Base-by-base conservation (phyloP, 805 yeast species). In the Metschnikowia orientalis region DNA sequence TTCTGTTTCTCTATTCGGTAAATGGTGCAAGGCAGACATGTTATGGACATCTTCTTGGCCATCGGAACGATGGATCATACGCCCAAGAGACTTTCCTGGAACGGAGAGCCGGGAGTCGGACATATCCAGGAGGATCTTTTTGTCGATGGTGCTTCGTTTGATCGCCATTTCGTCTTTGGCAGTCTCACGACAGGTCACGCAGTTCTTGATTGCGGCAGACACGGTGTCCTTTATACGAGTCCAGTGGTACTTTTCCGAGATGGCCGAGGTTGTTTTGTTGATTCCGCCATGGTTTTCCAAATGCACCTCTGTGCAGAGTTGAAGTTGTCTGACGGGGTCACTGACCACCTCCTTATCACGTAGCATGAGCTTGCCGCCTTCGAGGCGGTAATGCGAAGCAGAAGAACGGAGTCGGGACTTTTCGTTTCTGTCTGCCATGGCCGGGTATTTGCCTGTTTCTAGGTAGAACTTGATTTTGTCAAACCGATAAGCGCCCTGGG, bases 211-310 rank as follows among this genome's bases (percentile, higher is more conserved):
- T 1, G 86, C 90, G 18, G 77, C 75, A 1, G 83, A 79, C 1
- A 85, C 96, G 0, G 95, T 86, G 36, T 77, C 87, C 57, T 92
- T 89, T 42, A 90, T 83, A 32, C 95, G 74, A 1, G 87, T 75
- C 97, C 97, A 90, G 56, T 87, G 95, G 47, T 83, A 90, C 45
- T 75, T 73, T 41, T 83, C 92, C 1, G 89, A 75, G 11, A 92
- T 75, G 11, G 73, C 61, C 0, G 90, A 63, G 0, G 96, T 88
- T 2, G 95, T 80, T 50, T 81, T 85, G 60, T 90, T 90, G 42
- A 90, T 87, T 8, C 97, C 97, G 8, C 80, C 80, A 53, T 90
- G 98, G 27, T 71, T 74, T 13, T 70, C 57, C 42, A 70, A 53
- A 54, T 90, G 98, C 13, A 77, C 61, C 26, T 79, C 81, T 6